These are phyloP conservation scores for Yamadazyma phyllophila DNA, from an alignment of 805 yeast genomes.

Conservation along the genomic window DNA sequence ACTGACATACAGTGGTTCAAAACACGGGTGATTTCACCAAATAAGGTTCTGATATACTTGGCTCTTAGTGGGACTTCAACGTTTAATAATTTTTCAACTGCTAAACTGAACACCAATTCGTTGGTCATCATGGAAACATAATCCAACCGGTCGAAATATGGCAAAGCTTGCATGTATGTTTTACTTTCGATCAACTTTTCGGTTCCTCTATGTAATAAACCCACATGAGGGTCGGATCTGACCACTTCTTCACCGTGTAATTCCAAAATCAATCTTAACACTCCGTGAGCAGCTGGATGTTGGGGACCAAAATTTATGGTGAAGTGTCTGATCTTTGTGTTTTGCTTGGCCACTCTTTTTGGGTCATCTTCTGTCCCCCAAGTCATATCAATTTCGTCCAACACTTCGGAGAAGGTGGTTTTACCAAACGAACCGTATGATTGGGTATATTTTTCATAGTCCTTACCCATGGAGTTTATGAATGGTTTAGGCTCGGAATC, in stretches of 20 bases:
- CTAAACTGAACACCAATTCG: slow-evolving; percentile 79
- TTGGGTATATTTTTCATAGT: slow-evolving; percentile 33
- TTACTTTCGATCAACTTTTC: slow-evolving; percentile 84
- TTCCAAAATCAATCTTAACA: slow-evolving; percentile 79
- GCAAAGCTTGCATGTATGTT: slow-evolving; percentile 84
- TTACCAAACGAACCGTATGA: slow-evolving; percentile 34
- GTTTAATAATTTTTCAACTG: slow-evolving; percentile 80
- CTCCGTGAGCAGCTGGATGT: slow-evolving; percentile 96
- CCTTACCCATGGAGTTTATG: slow-evolving; percentile 37
- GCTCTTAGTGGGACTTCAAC: slow-evolving; percentile 84
- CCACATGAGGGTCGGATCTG: slow-evolving; percentile 86
- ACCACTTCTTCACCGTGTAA: slow-evolving; percentile 86
- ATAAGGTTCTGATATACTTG: slow-evolving; percentile 78
- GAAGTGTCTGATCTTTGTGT: slow-evolving; percentile 72
- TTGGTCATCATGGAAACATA: slow-evolving; percentile 88
- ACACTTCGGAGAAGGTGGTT: slow-evolving; percentile 44
- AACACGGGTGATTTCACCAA: slow-evolving; percentile 83
- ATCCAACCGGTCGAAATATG: slow-evolving; percentile 84
- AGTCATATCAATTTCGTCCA: slow-evolving; percentile 46
- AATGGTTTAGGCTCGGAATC: slow-evolving; percentile 27
- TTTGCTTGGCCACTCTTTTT: slow-evolving; percentile 39
- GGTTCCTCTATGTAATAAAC: slow-evolving; percentile 83
- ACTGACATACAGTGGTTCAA: slow-evolving; percentile 86
- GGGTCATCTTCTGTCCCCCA: slow-evolving; percentile 46
- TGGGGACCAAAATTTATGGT: slow-evolving; percentile 91